These are phyloP conservation scores for Epichloe sylvatica DNA, from an alignment of 2,329 filamentous ascomycete species.

Conservation along the genomic window DNA sequence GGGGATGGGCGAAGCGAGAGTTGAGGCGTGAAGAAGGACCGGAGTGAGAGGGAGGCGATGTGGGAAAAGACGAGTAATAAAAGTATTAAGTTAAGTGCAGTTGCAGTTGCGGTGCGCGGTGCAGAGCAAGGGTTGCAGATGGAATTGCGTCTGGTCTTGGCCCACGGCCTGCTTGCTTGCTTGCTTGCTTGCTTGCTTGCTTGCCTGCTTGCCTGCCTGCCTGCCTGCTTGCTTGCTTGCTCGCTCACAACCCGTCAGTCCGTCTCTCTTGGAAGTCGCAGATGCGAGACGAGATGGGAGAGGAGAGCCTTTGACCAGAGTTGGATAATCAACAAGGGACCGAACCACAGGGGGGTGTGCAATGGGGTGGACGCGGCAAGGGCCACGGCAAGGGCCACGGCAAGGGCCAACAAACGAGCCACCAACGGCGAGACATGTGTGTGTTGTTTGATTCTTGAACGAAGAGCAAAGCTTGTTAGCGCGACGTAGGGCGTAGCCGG, in stretches of 20 bases:
- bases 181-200: background rate
- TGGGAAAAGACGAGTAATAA: slow-evolving; percentile 6
- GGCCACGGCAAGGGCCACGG: background rate
- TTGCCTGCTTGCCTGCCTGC: background rate
- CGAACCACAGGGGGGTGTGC: background rate
- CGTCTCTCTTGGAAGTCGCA: background rate
- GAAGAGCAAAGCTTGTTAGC: slow-evolving; percentile 24
- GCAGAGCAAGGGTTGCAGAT: slow-evolving; percentile 1
- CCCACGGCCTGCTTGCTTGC: background rate
- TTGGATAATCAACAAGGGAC: background rate
- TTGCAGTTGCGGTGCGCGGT: background rate
- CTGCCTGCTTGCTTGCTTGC: background rate
- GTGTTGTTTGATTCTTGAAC: slow-evolving; percentile 24
- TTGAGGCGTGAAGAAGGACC: slow-evolving; percentile 3
- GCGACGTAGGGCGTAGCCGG: slow-evolving; percentile 38
- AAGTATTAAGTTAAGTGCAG: background rate
- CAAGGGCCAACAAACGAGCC: slow-evolving; percentile 21
- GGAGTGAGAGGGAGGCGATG: background rate
- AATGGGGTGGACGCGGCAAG: background rate
- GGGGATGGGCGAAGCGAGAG: slow-evolving; percentile 14
- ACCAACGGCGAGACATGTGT: slow-evolving; percentile 45
- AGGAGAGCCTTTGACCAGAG: background rate
- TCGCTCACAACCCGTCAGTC: background rate
- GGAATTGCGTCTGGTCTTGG: background rate
- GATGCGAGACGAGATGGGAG: background rate